phyloP scores from a whole-genome alignment of 1,284 basidiomycete genomes.

The Rugosomyces carneus region DNA sequence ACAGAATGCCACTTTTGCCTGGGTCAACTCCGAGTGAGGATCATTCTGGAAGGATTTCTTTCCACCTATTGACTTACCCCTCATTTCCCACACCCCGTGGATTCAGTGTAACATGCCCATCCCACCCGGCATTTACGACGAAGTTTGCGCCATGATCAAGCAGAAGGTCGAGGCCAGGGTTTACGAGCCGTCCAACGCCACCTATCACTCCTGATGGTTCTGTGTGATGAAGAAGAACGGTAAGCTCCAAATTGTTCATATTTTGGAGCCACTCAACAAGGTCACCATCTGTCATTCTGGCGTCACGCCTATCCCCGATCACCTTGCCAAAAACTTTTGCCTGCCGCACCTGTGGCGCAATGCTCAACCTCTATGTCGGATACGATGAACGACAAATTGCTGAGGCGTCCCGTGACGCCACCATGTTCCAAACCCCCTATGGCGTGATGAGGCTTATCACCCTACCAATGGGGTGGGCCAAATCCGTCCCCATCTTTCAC shows the following conservation, averaged over 20 bases:
- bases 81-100: too few relatives aligned
- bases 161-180: slow-evolving; percentile 27
- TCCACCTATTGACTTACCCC: too few relatives aligned
- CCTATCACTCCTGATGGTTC: slow-evolving; percentile 34
- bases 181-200: slow-evolving; percentile 31
- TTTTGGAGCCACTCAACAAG: slow-evolving; percentile 28
- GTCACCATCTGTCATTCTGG: slow-evolving; percentile 30
- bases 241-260: slow-evolving; percentile 27
- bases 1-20: too few relatives aligned
- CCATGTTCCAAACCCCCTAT: slow-evolving; percentile 21
- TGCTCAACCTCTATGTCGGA: slow-evolving; percentile 27
- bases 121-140: too few relatives aligned
- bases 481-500: slow-evolving; percentile 32
- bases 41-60: too few relatives aligned
- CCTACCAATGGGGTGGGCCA: slow-evolving; percentile 35
- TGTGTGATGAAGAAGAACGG: slow-evolving; percentile 33
- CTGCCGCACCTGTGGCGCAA: slow-evolving; percentile 23
- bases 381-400: slow-evolving; percentile 24
- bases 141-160: too few relatives aligned
- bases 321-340: slow-evolving; percentile 27
- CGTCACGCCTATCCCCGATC: slow-evolving; percentile 25
- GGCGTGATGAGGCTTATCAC: slow-evolving; percentile 17
- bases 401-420: slow-evolving; percentile 22
- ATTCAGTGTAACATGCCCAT: too few relatives aligned
- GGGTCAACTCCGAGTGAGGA: too few relatives aligned